phyloP scores from a whole-genome alignment of 176 grass and related monocot species.

The Zea mays region Zm-B73-REFERENCE-NAM-5.0 NC_050099.1:18976501-18977000 shows the following conservation, averaged over 20 bases:
- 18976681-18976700: conserved; percentile 80
- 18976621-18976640: conserved; percentile 66
- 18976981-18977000: conserved; percentile 47
- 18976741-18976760: conserved; percentile 54
- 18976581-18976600: conserved; percentile 48
- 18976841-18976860: conserved; percentile 77
- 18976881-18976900: conserved; percentile 36
- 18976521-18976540: conserved; percentile 48
- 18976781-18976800: conserved; percentile 70
- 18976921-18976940: conserved; percentile 70
- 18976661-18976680: conserved; percentile 42
- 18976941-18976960: conserved; percentile 12
- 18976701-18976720: conserved; percentile 52
- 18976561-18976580: conserved; percentile 52
- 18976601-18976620: conserved; percentile 56
- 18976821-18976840: conserved; percentile 64
- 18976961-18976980: conserved; percentile 57
- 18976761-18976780: conserved; percentile 77
- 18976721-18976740: conserved; percentile 56
- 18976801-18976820: conserved; percentile 47
- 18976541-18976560: conserved; percentile 60
- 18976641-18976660: conserved; percentile 47
- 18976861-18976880: conserved; percentile 56
- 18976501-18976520: conserved; percentile 33
- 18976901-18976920: conserved; percentile 67